Conservation (phyloP, 2,329 filamentous ascomycete genomes). For the Xylaria hypoxylon region DNA sequence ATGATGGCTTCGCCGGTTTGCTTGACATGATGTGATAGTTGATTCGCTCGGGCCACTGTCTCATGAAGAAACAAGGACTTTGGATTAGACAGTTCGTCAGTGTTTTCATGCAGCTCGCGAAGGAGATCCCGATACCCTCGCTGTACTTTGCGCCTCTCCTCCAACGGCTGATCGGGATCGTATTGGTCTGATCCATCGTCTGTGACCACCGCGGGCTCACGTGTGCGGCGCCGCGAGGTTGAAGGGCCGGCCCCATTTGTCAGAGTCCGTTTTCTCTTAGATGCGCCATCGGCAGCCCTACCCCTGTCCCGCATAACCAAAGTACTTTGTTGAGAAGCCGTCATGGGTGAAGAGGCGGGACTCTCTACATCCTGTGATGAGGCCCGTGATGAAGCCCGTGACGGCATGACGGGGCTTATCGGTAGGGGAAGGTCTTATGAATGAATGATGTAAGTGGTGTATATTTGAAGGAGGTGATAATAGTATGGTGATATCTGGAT, state of each 20-base stretch:
- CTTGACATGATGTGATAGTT: conserved; percentile 74
- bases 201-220: conserved; percentile 42
- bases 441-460: neutral
- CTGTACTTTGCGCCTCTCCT: conserved; percentile 78
- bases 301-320: conserved; percentile 50
- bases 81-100: conserved; percentile 75
- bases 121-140: conserved; percentile 76
- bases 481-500: neutral
- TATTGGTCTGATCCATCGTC: conserved; percentile 63
- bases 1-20: conserved; percentile 92
- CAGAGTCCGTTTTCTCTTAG: conserved; percentile 50
- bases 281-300: conserved; percentile 41
- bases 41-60: conserved; percentile 74
- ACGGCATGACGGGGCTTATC: conserved; percentile 40
- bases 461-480: neutral
- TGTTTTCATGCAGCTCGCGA: conserved; percentile 71
- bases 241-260: conserved; percentile 48
- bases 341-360: conserved; percentile 38
- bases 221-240: conserved; percentile 48
- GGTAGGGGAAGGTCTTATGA: neutral
- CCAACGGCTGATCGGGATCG: conserved; percentile 84
- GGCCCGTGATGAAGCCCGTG: conserved; percentile 40
- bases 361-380: conserved; percentile 41
- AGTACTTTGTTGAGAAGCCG: conserved; percentile 40
- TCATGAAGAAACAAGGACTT: conserved; percentile 74